phyloP scores from a whole-genome alignment of 495 filamentous ascomycete genomes.

The Aspergillus nidulans region DNA sequence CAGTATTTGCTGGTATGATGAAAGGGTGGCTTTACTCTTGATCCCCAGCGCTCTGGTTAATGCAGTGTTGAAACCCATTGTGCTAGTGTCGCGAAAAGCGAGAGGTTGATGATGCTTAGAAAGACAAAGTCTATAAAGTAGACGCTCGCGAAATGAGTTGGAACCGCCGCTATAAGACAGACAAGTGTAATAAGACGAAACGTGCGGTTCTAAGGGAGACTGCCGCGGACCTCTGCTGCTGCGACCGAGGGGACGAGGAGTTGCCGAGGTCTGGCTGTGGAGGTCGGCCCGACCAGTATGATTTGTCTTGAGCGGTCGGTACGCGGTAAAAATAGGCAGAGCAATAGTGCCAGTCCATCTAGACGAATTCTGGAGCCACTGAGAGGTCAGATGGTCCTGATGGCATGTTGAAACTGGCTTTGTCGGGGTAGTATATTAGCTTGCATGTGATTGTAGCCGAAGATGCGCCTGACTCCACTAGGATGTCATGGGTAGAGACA shows the following conservation, averaged over 20 bases:
- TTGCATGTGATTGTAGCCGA: constrained; percentile 12
- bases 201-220: neutral
- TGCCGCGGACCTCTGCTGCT: constrained; percentile 25
- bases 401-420: neutral
- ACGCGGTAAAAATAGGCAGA: neutral
- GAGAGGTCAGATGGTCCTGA: neutral
- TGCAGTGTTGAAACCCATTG: constrained; percentile 90
- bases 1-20: neutral
- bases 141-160: neutral
- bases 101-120: neutral
- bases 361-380: too few relatives aligned
- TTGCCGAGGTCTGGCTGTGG: constrained; percentile 31
- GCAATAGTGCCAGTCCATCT: too few relatives aligned
- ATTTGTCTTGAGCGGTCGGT: neutral
- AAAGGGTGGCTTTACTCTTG: constrained; percentile 45
- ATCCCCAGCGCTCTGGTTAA: constrained; percentile 89
- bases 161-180: neutral
- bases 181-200: neutral
- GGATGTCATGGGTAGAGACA: too few relatives aligned
- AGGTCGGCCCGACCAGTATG: constrained; percentile 13
- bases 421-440: neutral
- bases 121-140: neutral
- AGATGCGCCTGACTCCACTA: neutral
- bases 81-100: neutral
- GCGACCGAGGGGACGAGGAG: constrained; percentile 25